Conservation (phyloP, 2,329 filamentous ascomycete species). For the Daldinia sp. region DNA sequence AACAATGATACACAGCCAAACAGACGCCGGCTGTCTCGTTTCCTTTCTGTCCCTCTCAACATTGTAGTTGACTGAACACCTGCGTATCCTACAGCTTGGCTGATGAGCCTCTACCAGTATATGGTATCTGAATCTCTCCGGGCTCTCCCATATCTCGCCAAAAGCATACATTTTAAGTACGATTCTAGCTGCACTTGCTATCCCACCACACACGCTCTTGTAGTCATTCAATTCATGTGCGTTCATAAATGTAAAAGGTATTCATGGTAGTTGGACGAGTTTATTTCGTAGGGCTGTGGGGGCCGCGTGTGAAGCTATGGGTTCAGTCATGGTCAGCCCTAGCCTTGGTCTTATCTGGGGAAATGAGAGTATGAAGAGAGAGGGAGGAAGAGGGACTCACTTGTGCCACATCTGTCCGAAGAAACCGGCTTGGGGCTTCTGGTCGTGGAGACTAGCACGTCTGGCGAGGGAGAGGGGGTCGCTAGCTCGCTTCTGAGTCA, state of each 20-base stretch:
- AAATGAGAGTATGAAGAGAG: too few relatives aligned
- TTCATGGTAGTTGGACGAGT: neutral
- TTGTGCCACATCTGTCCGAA: constrained; percentile 69
- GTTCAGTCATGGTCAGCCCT: neutral
- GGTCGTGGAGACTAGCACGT: constrained; percentile 67
- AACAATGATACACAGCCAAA: constrained; percentile 12
- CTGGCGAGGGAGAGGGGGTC: constrained; percentile 59
- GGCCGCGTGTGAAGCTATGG: constrained; percentile 50
- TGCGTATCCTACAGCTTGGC: neutral
- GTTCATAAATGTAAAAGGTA: neutral
- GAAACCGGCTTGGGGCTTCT: constrained; percentile 62
- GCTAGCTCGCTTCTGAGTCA: constrained; percentile 62
- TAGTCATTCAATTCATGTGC: neutral
- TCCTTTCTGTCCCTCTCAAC: constrained; percentile 4
- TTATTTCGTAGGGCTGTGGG: constrained; percentile 47
- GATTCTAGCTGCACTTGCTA: neutral
- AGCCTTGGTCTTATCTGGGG: too few relatives aligned
- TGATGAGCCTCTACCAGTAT: neutral
- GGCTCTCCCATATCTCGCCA: neutral
- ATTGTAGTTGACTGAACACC: neutral
- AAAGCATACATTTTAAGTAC: neutral
- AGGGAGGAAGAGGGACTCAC: constrained; percentile 53
- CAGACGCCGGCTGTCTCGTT: constrained; percentile 3
- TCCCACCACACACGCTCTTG: neutral
- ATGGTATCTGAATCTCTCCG: neutral